Evolutionary conservation across 768 basidiomycete species (phyloP).

Genomic region (Suillus placidus): DNA sequence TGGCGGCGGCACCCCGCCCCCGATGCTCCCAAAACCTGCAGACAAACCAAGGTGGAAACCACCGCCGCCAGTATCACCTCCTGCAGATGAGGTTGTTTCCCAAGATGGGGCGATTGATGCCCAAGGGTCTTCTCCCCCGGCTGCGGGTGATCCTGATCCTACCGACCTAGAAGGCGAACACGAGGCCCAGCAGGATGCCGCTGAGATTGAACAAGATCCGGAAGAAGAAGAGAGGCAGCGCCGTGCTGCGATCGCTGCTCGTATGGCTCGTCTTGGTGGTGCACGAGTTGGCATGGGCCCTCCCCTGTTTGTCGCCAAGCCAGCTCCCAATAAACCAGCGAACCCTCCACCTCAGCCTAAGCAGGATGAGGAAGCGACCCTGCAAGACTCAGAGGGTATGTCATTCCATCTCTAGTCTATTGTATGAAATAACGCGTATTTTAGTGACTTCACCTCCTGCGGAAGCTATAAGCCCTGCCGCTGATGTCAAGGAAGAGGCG

Average conservation of each 20-base stretch:
- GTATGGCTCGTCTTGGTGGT: slow-evolving; percentile 93
- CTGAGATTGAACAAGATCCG: slow-evolving; percentile 43
- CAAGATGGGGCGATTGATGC: slow-evolving; percentile 24
- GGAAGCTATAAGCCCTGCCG: slow-evolving; percentile 9
- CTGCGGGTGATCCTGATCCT: slow-evolving; percentile 32
- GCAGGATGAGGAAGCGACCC: slow-evolving; percentile 17
- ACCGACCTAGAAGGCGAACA: slow-evolving; percentile 23
- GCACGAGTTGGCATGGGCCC: slow-evolving; percentile 80
- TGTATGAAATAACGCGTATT: slow-evolving; percentile 5
- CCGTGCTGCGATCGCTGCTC: slow-evolving; percentile 85
- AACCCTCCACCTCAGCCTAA: slow-evolving; percentile 21
- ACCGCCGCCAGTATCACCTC: slow-evolving; percentile 55
- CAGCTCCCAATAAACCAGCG: slow-evolving; percentile 38
- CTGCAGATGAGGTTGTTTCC: slow-evolving; percentile 39
- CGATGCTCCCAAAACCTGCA: slow-evolving; percentile 57
- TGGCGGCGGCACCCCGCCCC: slow-evolving; percentile 52
- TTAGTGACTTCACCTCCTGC: slow-evolving; percentile 19
- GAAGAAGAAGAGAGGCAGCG: slow-evolving; percentile 74
- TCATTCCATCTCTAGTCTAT: neutral
- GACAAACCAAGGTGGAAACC: slow-evolving; percentile 89
- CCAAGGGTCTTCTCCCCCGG: slow-evolving; percentile 41
- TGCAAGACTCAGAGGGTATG: slow-evolving; percentile 25
- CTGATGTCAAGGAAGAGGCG: slow-evolving; percentile 11
- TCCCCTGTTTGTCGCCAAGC: slow-evolving; percentile 66
- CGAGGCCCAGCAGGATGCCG: slow-evolving; percentile 11